These are phyloP conservation scores for Rhizopogon roseolus DNA, from an alignment of 768 basidiomycete genomes.

Conservation along the genomic window DNA sequence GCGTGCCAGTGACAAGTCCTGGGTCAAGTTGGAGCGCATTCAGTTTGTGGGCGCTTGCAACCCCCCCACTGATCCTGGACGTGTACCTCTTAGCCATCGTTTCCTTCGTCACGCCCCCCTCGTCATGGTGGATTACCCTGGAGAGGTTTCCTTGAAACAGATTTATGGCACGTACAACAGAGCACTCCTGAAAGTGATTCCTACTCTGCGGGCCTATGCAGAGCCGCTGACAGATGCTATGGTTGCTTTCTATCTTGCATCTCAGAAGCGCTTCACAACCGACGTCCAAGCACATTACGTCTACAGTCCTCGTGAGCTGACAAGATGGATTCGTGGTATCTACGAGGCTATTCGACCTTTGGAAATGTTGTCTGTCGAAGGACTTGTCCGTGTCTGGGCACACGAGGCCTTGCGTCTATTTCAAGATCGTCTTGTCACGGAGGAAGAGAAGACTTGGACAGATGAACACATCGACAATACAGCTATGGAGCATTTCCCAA, in stretches of 20 bases:
- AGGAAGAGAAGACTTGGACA: slow-evolving; percentile 93
- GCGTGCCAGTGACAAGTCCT: slow-evolving; percentile 90
- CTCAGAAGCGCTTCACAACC: slow-evolving; percentile 91
- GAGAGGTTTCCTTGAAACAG: slow-evolving; percentile 93
- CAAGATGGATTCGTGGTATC: slow-evolving; percentile 94
- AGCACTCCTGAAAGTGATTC: slow-evolving; percentile 91
- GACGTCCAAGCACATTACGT: slow-evolving; percentile 99
- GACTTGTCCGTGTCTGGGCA: slow-evolving; percentile 95
- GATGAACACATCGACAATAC: slow-evolving; percentile 84
- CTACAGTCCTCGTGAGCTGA: slow-evolving; percentile 97
- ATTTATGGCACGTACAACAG: slow-evolving; percentile 99
- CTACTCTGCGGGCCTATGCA: slow-evolving; percentile 87
- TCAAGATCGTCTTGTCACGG: slow-evolving; percentile 92
- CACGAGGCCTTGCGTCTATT: slow-evolving; percentile 97
- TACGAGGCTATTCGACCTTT: slow-evolving; percentile 95
- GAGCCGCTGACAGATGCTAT: slow-evolving; percentile 96
- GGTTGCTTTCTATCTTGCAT: slow-evolving; percentile 93
- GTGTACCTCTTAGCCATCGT: slow-evolving; percentile 95
- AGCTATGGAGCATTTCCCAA: slow-evolving; percentile 90
- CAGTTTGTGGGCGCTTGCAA: slow-evolving; percentile 99
- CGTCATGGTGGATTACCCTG: slow-evolving; percentile 99
- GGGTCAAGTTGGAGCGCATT: slow-evolving; percentile 97
- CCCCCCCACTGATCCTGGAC: slow-evolving; percentile 97
- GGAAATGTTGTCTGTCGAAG: slow-evolving; percentile 91
- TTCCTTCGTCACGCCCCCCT: slow-evolving; percentile 97